phyloP scores from a whole-genome alignment of 805 yeast genomes.

The Suhomyces prunicola region DNA sequence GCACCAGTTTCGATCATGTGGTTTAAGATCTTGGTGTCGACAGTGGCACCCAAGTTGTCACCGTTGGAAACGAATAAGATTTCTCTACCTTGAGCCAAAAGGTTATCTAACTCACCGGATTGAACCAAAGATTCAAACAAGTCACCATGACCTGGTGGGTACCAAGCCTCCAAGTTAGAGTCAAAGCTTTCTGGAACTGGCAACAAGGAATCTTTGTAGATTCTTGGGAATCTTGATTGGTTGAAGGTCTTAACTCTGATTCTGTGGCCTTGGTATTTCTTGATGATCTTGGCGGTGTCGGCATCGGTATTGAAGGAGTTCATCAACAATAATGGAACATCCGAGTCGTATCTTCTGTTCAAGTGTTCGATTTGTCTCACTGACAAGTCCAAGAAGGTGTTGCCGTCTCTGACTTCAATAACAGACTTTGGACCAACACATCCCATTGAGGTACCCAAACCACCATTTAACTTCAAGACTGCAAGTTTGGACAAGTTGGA shows the following conservation, averaged over 20 bases:
- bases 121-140: conserved; percentile 84
- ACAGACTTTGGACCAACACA: conserved; percentile 99
- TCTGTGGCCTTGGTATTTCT: conserved; percentile 95
- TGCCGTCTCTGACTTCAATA: conserved; percentile 98
- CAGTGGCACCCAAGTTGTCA: conserved; percentile 98
- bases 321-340: conserved; percentile 95
- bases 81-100: conserved; percentile 92
- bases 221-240: conserved; percentile 97
- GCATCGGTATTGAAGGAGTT: conserved; percentile 97
- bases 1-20: conserved; percentile 91
- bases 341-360: conserved; percentile 85
- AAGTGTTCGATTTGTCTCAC: conserved; percentile 96
- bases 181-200: conserved; percentile 83
- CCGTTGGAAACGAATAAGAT: conserved; percentile 94
- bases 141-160: conserved; percentile 99
- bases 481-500: conserved; percentile 77
- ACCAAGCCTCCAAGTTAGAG: conserved; percentile 85
- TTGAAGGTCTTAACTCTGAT: conserved; percentile 93
- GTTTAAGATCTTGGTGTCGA: conserved; percentile 81
- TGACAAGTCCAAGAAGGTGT: conserved; percentile 90
- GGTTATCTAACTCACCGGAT: conserved; percentile 87
- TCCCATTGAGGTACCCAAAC: conserved; percentile 98
- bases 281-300: conserved; percentile 92
- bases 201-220: conserved; percentile 88
- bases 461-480: conserved; percentile 95